Percentiles rank a stretch among this genome's conserved stretches.
phyloP scores from a whole-genome alignment of 345 rosid species.

The Linum lewisii region DNA sequence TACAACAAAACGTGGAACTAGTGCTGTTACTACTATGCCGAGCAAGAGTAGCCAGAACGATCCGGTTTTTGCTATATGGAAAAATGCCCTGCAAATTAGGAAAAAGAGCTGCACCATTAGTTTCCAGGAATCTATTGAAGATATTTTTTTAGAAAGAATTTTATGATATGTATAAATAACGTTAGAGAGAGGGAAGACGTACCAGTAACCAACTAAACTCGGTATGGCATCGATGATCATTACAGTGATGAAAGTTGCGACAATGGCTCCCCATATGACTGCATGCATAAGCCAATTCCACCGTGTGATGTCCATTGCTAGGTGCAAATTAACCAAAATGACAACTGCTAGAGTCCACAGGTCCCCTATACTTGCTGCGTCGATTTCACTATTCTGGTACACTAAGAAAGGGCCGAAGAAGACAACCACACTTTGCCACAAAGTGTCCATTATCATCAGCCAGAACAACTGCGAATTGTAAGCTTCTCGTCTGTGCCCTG shows the following conservation, averaged over 20 bases:
- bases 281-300: slow-evolving; percentile 93
- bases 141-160: not conserved
- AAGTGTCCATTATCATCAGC: slow-evolving; percentile 67
- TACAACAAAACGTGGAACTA: slow-evolving; percentile 60
- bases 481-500: slow-evolving; percentile 74
- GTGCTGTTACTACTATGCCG: slow-evolving; percentile 47
- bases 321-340: slow-evolving; percentile 72
- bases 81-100: slow-evolving; percentile 68
- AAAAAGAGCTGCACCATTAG: not conserved
- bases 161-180: too few species aligned
- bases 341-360: slow-evolving; percentile 91
- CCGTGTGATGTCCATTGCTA: slow-evolving; percentile 82
- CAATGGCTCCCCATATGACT: slow-evolving; percentile 89
- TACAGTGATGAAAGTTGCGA: slow-evolving; percentile 72
- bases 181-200: slow-evolving; percentile 11
- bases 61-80: slow-evolving; percentile 40
- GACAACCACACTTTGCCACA: slow-evolving; percentile 77
- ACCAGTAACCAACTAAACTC: slow-evolving; percentile 83
- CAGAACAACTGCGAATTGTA: slow-evolving; percentile 71
- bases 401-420: slow-evolving; percentile 79
- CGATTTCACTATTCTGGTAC: slow-evolving; percentile 63
- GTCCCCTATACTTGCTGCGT: slow-evolving; percentile 77
- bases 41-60: slow-evolving; percentile 82
- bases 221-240: slow-evolving; percentile 66
- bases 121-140: not conserved